Base-by-base conservation (phyloP, 345 rosid species). In the Eucalyptus fibrosa region DNA sequence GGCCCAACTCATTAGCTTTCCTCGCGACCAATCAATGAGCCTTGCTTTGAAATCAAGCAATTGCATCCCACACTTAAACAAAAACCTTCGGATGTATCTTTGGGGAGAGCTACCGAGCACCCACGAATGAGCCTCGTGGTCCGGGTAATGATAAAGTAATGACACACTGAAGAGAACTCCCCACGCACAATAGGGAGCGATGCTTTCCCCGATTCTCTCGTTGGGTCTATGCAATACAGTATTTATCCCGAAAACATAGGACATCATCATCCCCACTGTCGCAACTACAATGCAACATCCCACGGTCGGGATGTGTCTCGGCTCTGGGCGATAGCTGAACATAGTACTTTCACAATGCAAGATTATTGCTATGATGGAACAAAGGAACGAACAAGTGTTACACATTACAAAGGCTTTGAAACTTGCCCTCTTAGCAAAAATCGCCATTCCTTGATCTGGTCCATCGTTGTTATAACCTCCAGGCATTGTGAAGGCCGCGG, bases 241-340 rank as follows among this genome's bases (percentile, higher is more conserved):
- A 32, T 32, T 7, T 21, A 8, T 32, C 34, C 53, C 80, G 42
- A 16, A 9, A 16, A 3, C 23, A 67, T 30, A 67, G 80, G 80
- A 37, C 19, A 67, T 11, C 23, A 17, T 11, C 80, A 69, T 16
- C 42, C 24, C 40, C 6, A 32, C 0, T 32, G 19, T 32, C 23
- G 80, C 80, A 3, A 9, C 5, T 32, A 0, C 9, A 69, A 69
- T 32, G 23, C 6, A 32, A 17, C 3, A 0, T 4, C 23, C 80
- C 19, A n/a, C 42, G 12, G 3, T 17, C 11, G 6, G 5, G 23
- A 7, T 32, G 23, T 69, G 32, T 32, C 40, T 65, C 7, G 30
- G 15, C 67, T 24, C 30, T 26, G 6, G n/a, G 16, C 67, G 67
- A 26, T 59, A 11, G n/a, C n/a, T 59, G 15, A 12, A 26, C 30